Base-by-base conservation (phyloP, 345 rosid species). In the Cardamine resedifolia region DNA sequence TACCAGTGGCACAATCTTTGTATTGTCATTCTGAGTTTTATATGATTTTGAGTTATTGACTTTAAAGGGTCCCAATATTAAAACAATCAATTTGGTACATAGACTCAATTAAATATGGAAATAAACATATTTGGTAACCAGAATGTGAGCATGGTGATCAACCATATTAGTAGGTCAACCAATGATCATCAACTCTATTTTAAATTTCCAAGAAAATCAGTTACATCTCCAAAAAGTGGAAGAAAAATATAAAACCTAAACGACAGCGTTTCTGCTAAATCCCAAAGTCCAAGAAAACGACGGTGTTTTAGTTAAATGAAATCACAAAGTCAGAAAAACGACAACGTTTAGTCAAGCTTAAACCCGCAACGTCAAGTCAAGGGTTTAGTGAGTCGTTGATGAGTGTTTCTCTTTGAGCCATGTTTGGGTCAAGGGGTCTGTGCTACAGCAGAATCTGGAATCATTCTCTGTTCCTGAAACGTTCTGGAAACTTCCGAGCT, bases 91-190 rank as follows among this genome's bases (percentile, higher is more conserved):
- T 57, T 73, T 65, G 66, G 72, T 65, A 73, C 28, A 24, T 66
- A 4, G 7, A 41, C 26, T 4, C 7, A 44, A 43, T 48, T 73
- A 36, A 43, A 41, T 49, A 19, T 7, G 7, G 12, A 28, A 58
- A 39, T 28, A 30, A 76, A 14, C 36, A 63, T 3, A 65, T 44
- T 62, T 36, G 79, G 12, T 76, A 3, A 69, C 65, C 66, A 69
- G 45, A 52, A 62, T 34, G 41, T 62, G 43, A 62, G 70, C 62
- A 59, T 63, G 79, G 79, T 76, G 60, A 76, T 76, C 75, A 69
- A 69, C 75, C 59, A 47, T 34, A 33, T 36, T 55, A 59, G 75
- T 69, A 18, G 79, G 66, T 76, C 51, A 63, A 76, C 79, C 59
- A 61, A 68, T 27, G 65, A 36, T 69, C 52, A 76, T 76, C 79